Base-by-base conservation (phyloP, 78 protist species). In the Dictyostelium brefeldianum region DNA sequence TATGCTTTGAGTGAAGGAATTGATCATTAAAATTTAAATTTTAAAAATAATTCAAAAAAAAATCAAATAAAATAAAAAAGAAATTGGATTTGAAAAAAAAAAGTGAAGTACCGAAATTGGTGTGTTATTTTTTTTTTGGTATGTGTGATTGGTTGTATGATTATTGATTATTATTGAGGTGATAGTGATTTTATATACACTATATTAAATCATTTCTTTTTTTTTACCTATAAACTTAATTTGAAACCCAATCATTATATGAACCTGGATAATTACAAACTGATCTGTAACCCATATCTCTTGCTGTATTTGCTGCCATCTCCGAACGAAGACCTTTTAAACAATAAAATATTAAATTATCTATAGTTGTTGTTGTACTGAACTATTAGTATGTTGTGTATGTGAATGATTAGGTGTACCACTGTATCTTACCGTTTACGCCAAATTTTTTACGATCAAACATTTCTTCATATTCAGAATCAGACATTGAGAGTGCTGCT, bases 281-380 rank as follows among this genome's bases (percentile, higher is more conserved):
- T 0, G 67, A 47, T 46, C 46, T 62, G 65, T 48, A 87, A 3
- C 93, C 93, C 36, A 62, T 41, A 41, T 31, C 17, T 36, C 51
- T 78, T 15, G 62, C 54, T 18, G 54, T 25, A 20, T 59, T 53
- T 1, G 51, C 84, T 20, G 84, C 93, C 48, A 41, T 41, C 15
- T 56, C 83, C n/a, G 84, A 77, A 77, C 93, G 59, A 12, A 15
- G 29, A 20, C 93, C 93, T 77, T 87, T 87, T 25, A 70, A 29
- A 36, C 93, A 87, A 77, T 87, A 87, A 25, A 87, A 87, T 48
- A 87, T 77, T 8, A 87, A 65, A 87, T 87, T 74, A 87, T 87
- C 93, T 47, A 5, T 62, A 0, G 7, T 56, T 20, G 18, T 20
- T 0, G 62, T 54, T 12, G 9, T 5, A 27, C 22, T 64, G n/a